Percentiles rank a stretch among this genome's conserved stretches.
Evolutionary conservation across 2,329 filamentous ascomycete genomes (phyloP).

Genomic region (Clonostachys byssicola): DNA sequence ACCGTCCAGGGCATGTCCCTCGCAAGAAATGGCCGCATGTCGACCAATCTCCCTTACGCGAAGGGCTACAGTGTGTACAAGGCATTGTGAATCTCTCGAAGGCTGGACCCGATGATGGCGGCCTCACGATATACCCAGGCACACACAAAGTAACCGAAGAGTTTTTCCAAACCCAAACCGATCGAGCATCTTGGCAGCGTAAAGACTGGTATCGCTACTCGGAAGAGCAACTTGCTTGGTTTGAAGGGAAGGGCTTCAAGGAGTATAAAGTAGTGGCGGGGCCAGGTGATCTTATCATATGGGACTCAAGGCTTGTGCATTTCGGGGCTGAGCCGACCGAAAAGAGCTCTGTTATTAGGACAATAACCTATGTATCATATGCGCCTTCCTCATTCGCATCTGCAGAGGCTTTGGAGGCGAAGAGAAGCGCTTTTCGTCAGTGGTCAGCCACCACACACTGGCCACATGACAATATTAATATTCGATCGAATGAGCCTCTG

Average conservation of each 20-base stretch:
- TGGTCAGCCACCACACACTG: conserved; percentile 19
- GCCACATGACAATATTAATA: conserved; percentile 29
- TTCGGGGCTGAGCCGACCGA: conserved; percentile 26
- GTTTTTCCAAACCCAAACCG: conserved; percentile 7
- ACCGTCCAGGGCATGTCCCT: conserved; percentile 7
- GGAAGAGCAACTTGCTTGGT: conserved; percentile 12
- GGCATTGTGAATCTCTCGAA: conserved; percentile 13
- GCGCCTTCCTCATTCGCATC: conserved; percentile 26
- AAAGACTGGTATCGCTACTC: conserved; percentile 27
- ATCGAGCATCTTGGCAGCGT: conserved; percentile 17
- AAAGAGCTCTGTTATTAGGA: conserved; percentile 20
- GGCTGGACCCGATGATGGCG: conserved; percentile 6
- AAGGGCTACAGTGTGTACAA: conserved; percentile 18
- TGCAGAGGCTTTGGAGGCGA: conserved; percentile 13
- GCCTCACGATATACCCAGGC: conserved; percentile 14
- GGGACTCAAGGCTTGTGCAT: conserved; percentile 42
- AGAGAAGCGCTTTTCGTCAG: conserved; percentile 15
- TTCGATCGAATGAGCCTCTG: conserved; percentile 22
- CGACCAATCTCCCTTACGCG: conserved; percentile 17
- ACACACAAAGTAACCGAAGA: conserved; percentile 6
- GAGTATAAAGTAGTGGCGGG: conserved; percentile 10
- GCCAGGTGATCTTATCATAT: conserved; percentile 22
- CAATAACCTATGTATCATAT: conserved; percentile 29
- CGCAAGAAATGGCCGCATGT: conserved; percentile 16
- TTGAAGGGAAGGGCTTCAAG: conserved; percentile 8